A percentile compares a stretch with the other conserved stretches of the same genome.
Conservation (phyloP, 768 basidiomycete species). For the Mycena rosella region DNA sequence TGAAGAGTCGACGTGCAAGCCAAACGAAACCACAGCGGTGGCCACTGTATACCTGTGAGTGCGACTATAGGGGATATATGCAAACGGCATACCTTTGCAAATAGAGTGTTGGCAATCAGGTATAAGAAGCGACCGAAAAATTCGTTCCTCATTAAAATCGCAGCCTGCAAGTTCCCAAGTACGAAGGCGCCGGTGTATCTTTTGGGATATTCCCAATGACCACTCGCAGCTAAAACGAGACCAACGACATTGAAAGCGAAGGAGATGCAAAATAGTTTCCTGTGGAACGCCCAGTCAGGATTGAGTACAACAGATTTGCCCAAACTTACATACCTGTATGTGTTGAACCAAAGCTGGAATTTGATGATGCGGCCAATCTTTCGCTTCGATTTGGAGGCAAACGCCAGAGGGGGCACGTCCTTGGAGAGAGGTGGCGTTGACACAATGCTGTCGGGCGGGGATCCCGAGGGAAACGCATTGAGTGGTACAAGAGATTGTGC, state of each 20-base stretch:
- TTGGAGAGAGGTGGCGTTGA: constrained; percentile 3
- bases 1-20: constrained; percentile 76
- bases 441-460: constrained; percentile 5
- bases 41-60: constrained; percentile 49
- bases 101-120: constrained; percentile 75
- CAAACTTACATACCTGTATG: constrained; percentile 68
- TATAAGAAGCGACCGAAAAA: constrained; percentile 85
- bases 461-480: constrained; percentile 9
- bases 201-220: constrained; percentile 76
- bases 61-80: not conserved
- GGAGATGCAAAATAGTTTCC: constrained; percentile 80
- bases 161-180: constrained; percentile 78
- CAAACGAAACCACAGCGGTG: constrained; percentile 73
- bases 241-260: constrained; percentile 72
- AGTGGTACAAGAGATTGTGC: not conserved
- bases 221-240: constrained; percentile 69
- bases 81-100: constrained; percentile 72
- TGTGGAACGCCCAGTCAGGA: constrained; percentile 40
- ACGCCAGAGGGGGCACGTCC: constrained; percentile 19
- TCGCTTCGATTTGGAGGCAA: constrained; percentile 46
- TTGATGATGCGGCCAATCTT: constrained; percentile 67
- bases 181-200: constrained; percentile 78
- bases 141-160: constrained; percentile 86
- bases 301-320: not conserved
- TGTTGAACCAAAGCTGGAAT: constrained; percentile 83